phyloP scores from a whole-genome alignment of 305 asterid genomes.

The Solanum aculeatissimum region DNA sequence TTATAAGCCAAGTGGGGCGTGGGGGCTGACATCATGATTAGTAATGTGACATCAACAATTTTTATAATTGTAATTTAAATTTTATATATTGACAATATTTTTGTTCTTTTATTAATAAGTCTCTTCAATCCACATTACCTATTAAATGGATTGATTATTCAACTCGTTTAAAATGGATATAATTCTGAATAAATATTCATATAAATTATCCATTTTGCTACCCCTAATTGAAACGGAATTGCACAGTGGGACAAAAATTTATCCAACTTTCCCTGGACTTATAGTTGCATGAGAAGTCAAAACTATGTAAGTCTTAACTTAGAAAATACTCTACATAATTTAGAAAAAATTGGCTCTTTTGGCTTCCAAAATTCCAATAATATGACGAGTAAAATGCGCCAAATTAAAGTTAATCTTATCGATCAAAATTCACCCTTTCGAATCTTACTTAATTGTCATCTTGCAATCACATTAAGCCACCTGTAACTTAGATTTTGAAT shows the following conservation, averaged over 20 bases:
- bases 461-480: background rate
- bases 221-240: no score
- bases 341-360: background rate
- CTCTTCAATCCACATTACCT: no score
- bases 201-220: no score
- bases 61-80: background rate
- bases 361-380: background rate
- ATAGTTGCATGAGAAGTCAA: background rate
- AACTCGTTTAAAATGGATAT: no score
- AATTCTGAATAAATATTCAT: no score
- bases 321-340: background rate
- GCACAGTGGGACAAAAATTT: slow-evolving; percentile 2
- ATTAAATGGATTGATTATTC: no score
- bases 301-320: slow-evolving; percentile 2
- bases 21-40: background rate
- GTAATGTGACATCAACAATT: background rate
- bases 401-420: background rate
- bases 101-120: no score
- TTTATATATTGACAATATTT: background rate
- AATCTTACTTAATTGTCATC: background rate
- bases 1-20: background rate
- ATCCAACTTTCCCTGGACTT: slow-evolving; percentile 19
- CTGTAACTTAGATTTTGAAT: background rate
- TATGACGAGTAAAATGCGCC: background rate
- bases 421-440: background rate